Evolutionary conservation across 768 basidiomycete genomes (phyloP), one percentile per base, ranked within the genome.

Genomic region (Xerocomellus dryophilus): DNA sequence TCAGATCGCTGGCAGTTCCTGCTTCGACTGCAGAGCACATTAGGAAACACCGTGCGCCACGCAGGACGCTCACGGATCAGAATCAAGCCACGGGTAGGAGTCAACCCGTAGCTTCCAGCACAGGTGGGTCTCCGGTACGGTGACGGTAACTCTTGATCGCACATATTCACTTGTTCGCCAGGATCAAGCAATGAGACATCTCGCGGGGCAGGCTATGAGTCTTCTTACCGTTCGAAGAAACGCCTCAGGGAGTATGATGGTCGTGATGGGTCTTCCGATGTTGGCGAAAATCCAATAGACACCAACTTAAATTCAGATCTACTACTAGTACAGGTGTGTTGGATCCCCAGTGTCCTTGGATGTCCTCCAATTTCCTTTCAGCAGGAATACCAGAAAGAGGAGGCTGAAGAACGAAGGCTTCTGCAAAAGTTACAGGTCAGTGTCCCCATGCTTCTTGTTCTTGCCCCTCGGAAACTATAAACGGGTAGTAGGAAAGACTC

Each of bases 341-440:
- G 17, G 7, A 25, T n/a, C 23, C 21, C 14, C 23, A 14, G 4
- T 17, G 9, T 7, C n/a, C 25, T 29, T n/a, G 5, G 9, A 34
- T 27, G 11, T 14, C 14, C n/a, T 21, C 46, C 4, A 1, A 58
- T 31, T 5, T 29, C 31, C 15, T 15, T 40, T 46, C 27, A 57
- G 58, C 31, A 49, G 20, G 58, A 56, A 41, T 63, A 45, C 17
- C 11, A 36, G 32, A 47, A 45, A 27, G 62, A 51, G 21, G 58
- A 48, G 7, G 62, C 31, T 3, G 62, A 63, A 47, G 62, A 53
- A n/a, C 47, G 1, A 15, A 56, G 58, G 29, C 49, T 63, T 9
- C 5, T 60, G n/a, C 56, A 17, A 29, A 52, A 45, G 10, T 39
- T 63, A 40, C 56, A 53, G 45, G 56, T 62, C 9, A 31, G 53